Evolutionary conservation across 1,284 basidiomycete species (phyloP).

Genomic region (Heterobasidion irregulare): DNA sequence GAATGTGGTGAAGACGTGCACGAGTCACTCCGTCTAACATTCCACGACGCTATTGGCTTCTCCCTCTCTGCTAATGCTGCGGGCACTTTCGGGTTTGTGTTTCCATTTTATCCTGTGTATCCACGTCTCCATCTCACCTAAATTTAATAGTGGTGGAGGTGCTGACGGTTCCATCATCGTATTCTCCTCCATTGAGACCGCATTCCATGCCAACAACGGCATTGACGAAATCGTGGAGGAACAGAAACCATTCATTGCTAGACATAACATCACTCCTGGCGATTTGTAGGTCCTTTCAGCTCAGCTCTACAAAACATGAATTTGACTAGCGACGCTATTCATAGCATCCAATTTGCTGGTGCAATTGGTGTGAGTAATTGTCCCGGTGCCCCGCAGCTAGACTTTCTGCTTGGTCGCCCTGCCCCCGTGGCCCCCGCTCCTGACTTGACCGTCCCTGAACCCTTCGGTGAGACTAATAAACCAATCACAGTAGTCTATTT

Average conservation of each 20-base stretch:
- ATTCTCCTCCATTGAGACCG: conserved; percentile 13
- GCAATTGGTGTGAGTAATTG: conserved; percentile 22
- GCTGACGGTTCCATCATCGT: conserved; percentile 17
- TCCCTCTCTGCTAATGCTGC: conserved; percentile 11
- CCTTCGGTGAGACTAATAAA: conserved; percentile 9
- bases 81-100: conserved; percentile 14
- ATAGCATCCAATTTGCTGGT: conserved; percentile 19
- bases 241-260: conserved; percentile 18
- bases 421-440: conserved; percentile 15
- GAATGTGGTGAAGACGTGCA: conserved; percentile 32
- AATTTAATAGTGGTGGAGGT: conserved; percentile 5
- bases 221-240: conserved; percentile 20
- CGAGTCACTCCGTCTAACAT: neutral
- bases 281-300: conserved; percentile 13
- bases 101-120: conserved; percentile 14
- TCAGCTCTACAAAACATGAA: neutral
- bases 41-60: conserved; percentile 5
- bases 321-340: neutral
- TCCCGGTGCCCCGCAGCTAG: conserved; percentile 18
- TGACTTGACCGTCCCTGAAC: conserved; percentile 20
- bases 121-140: neutral
- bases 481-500: neutral
- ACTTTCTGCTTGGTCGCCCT: conserved; percentile 19
- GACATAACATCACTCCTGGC: conserved; percentile 18
- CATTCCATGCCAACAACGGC: conserved; percentile 16